Conservation (phyloP, 2,329 filamentous ascomycete genomes). For the Chrysoporthe cubensis region DNA sequence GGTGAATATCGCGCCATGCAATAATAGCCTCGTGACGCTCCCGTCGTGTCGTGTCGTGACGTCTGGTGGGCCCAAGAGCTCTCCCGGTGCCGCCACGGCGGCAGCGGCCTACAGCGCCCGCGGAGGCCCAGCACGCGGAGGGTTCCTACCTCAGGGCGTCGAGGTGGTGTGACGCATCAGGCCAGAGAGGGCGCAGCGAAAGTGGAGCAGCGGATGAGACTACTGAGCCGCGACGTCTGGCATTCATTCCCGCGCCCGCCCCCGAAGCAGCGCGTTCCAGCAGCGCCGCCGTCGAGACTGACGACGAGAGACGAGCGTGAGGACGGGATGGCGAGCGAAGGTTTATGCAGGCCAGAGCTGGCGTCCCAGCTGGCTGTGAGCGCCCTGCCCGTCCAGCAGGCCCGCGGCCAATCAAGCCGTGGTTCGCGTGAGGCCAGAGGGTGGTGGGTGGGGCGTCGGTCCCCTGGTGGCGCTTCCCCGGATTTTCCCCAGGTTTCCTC, state of each 20-base stretch:
- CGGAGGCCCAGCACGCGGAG: not conserved
- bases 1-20: slow-evolving; percentile 4
- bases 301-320: too few relatives aligned
- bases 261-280: slow-evolving; percentile 6
- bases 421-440: not conserved
- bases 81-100: not conserved
- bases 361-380: too few relatives aligned
- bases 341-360: too few relatives aligned
- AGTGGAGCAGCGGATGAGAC: slow-evolving; percentile 23
- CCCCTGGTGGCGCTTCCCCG: slow-evolving; percentile 22
- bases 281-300: not conserved
- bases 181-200: slow-evolving; percentile 24
- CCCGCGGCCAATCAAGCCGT: not conserved
- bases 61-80: not conserved
- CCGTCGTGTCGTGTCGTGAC: not conserved
- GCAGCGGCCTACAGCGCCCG: not conserved
- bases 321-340: too few relatives aligned
- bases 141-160: not conserved
- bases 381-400: not conserved
- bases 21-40: slow-evolving; percentile 2
- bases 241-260: not conserved
- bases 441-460: slow-evolving; percentile 18
- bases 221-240: slow-evolving; percentile 19
- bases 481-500: slow-evolving; percentile 26
- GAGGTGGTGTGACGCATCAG: slow-evolving; percentile 25